Evolutionary conservation across 108 stramenopile species (phyloP), one percentile per base, ranked within the genome.

Genomic region (Cyclostephanos tholiformis): DNA sequence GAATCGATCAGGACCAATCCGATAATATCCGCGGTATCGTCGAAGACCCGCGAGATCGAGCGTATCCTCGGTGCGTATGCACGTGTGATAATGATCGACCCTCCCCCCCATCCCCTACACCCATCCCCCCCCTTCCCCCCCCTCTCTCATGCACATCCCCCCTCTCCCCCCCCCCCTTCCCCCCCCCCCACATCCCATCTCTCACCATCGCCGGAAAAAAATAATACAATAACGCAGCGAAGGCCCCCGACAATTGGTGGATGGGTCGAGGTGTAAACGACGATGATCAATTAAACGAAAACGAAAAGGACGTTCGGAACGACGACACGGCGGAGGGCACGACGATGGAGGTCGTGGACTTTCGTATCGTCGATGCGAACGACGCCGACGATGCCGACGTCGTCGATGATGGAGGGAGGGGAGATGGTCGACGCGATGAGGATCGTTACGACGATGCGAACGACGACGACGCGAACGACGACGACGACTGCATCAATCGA

Each of bases 181-280:
- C 32, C 4, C 32, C 32, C 32, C 32, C 32, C 32, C 32, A 4
- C 4, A 4, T 4, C 10, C 10, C 25, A 38, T 71, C 46, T 48
- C 44, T 7, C 46, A 19, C 30, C 32, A 27, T 32, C 32, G 2
- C 32, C 32, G 32, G 32, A 2, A 32, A 32, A 4, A 4, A 32
- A 32, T 4, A 32, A 32, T 4, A 32, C n/a, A n/a, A n/a, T n/a
- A n/a, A n/a, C 25, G 53, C 50, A 68, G 74, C 72, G 38, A 64
- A 5, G 3, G 80, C 74, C 7, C 80, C 80, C 14, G 55, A 70
- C 11, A 46, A 73, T 65, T 81, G 80, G 80, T 81, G 80, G 80
- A 51, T 50, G 46, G 59, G 30, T 0, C 26, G 38, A 27, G 26
- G 44, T 7, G 60, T 57, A 6, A 48, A 51, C 17, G 57, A 67